Conservation (phyloP, 495 filamentous ascomycete species). For the Beverwykella pulmonaria region DNA sequence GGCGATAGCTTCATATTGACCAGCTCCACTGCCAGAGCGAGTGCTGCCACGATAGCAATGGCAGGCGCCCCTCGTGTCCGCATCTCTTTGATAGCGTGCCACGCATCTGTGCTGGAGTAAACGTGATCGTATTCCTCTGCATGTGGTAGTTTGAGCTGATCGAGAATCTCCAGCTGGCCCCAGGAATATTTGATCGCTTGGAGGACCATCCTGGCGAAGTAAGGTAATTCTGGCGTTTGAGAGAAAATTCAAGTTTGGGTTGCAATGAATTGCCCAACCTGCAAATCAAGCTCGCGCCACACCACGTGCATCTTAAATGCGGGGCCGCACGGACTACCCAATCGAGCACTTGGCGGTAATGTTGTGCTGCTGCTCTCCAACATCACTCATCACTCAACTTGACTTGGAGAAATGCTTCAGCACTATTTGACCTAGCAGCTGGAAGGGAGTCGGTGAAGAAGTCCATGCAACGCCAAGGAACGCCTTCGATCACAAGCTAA, state of each 20-base stretch:
- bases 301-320: slow-evolving; percentile 19
- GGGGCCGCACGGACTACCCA: not conserved
- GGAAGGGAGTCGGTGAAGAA: too few species aligned
- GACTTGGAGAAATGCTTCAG: too few species aligned
- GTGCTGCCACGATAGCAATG: slow-evolving; percentile 93
- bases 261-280: slow-evolving; percentile 8
- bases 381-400: not conserved
- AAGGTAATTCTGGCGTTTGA: not conserved
- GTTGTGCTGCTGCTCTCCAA: not conserved
- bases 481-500: not conserved
- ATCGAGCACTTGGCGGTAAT: not conserved
- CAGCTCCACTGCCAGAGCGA: slow-evolving; percentile 79
- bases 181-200: slow-evolving; percentile 85
- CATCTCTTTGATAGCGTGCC: slow-evolving; percentile 92
- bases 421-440: too few species aligned
- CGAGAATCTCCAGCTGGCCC: slow-evolving; percentile 79
- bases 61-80: slow-evolving; percentile 91
- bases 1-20: slow-evolving; percentile 47
- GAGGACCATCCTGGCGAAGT: slow-evolving; percentile 57
- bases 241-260: slow-evolving; percentile 16
- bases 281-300: slow-evolving; percentile 21
- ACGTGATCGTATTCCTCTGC: slow-evolving; percentile 78
- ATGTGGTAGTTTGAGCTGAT: slow-evolving; percentile 90
- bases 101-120: slow-evolving; percentile 75
- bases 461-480: not conserved